Base-by-base conservation (phyloP, 2,329 filamentous ascomycete genomes). In the Microdochium paspali region DNA sequence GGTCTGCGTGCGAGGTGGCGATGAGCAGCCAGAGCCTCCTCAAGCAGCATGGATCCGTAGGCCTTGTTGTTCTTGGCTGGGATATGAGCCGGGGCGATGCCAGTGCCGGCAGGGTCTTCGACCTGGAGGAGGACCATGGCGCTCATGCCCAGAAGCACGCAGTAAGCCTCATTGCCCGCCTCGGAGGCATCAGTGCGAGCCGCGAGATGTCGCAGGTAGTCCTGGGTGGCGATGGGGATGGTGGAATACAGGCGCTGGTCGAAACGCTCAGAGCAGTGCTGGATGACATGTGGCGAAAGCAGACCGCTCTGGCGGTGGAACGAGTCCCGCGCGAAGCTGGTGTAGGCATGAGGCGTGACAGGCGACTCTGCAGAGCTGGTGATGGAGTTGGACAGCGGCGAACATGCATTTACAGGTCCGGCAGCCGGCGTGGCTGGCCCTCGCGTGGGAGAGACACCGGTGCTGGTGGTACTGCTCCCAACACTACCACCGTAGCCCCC, bases 111-210 rank as follows among this genome's bases (percentile, higher is more conserved):
- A 0, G 66, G 60, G 2, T 66, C 61, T 46, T 71, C 68, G 12
- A 67, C 63, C 46, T 71, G 68, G 2, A 72, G 59, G 1, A 70
- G 53, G 0, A 70, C 65, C 44, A 70, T 66, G 1, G 67, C 66
- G 47, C 62, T 70, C 52, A 72, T 58, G 10, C 65, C 64, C 3
- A 61, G 58, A 1, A 71, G 57, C 1, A 68, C 60, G 30, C 64
- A 63, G 24, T 65, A 59, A 0, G 65, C 61, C 52, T 70, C 66
- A 7, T 61, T 50, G 2, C 52, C 57, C n/a, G 49, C 50, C 46
- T 65, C 59, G 0, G 56, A 53, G 3, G 54, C 49, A 0, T 53
- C 50, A 1, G 58, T 55, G 0, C 54, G 44, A 3, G 48, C 48
- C 26, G 57, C 60, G 18, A 69, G 57, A 24, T 53, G 57, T 2